A percentile compares a stretch with the other conserved stretches of the same genome.
Conservation (phyloP, 768 basidiomycete species). For the Lactarius akahatsu region DNA sequence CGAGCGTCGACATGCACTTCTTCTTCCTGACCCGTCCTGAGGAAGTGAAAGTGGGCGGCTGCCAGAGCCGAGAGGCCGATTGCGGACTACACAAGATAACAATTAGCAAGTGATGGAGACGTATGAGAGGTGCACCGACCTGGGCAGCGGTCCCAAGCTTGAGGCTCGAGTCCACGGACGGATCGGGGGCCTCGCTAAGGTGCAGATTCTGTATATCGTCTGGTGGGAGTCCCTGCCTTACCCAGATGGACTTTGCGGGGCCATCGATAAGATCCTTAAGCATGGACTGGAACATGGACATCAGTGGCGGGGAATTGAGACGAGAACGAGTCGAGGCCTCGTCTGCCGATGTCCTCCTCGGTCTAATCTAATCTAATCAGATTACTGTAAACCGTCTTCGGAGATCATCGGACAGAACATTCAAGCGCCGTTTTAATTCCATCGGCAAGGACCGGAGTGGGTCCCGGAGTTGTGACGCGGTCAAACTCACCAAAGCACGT, state of each 20-base stretch:
- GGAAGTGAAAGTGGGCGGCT: slow-evolving; percentile 48
- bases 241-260: slow-evolving; percentile 41
- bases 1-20: slow-evolving; percentile 52
- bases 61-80: slow-evolving; percentile 54
- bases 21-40: slow-evolving; percentile 48
- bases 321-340: neutral
- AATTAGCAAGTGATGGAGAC: too few species aligned
- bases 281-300: slow-evolving; percentile 16
- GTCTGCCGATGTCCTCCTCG: too few species aligned
- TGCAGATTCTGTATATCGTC: slow-evolving; percentile 40
- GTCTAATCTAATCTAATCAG: neutral
- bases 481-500: slow-evolving; percentile 35
- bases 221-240: slow-evolving; percentile 41
- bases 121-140: slow-evolving; percentile 33
- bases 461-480: slow-evolving; percentile 20
- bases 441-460: slow-evolving; percentile 12
- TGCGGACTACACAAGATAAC: slow-evolving; percentile 38
- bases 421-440: slow-evolving; percentile 4
- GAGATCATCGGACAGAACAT: neutral
- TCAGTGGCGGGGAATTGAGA: neutral
- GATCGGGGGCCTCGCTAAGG: slow-evolving; percentile 42
- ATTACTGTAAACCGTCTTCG: neutral
- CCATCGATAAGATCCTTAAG: slow-evolving; percentile 18
- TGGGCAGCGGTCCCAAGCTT: slow-evolving; percentile 53
- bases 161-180: slow-evolving; percentile 53